These are phyloP conservation scores for Vigna hirtella DNA, from an alignment of 306 rosid species.

Conservation along the genomic window DNA sequence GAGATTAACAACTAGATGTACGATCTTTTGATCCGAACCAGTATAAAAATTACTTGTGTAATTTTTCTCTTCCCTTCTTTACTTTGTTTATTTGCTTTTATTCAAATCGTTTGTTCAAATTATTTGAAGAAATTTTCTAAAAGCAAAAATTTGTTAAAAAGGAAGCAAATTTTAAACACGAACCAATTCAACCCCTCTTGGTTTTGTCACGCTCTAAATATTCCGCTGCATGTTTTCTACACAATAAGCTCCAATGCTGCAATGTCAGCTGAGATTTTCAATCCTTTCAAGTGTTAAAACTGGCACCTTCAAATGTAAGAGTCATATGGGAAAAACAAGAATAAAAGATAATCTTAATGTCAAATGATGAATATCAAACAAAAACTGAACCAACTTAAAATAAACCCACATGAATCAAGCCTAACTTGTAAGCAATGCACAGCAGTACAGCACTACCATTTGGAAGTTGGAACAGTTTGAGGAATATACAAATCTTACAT, in stretches of 20 bases:
- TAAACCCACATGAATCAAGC: constrained; percentile 7
- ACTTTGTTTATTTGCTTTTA: too few relatives aligned
- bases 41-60: too few relatives aligned
- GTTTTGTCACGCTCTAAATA: too few relatives aligned
- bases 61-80: too few relatives aligned
- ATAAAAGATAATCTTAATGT: not conserved
- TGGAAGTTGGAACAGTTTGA: constrained; percentile 24
- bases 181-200: too few relatives aligned
- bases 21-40: too few relatives aligned
- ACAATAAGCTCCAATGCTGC: not conserved
- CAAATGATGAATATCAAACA: not conserved
- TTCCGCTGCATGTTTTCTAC: too few relatives aligned
- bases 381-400: constrained; percentile 11
- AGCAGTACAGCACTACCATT: not conserved
- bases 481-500: not conserved
- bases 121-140: too few relatives aligned
- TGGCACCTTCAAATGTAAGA: constrained; percentile 18
- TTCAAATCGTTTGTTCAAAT: too few relatives aligned
- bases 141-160: too few relatives aligned
- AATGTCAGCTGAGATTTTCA: not conserved
- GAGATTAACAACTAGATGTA: too few relatives aligned
- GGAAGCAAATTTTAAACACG: too few relatives aligned
- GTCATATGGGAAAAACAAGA: not conserved
- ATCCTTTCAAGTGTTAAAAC: not conserved
- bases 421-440: not conserved